Evolutionary conservation across 1,139 yeast species (phyloP).

Genomic region (Magnusiomyces fungicola): DNA sequence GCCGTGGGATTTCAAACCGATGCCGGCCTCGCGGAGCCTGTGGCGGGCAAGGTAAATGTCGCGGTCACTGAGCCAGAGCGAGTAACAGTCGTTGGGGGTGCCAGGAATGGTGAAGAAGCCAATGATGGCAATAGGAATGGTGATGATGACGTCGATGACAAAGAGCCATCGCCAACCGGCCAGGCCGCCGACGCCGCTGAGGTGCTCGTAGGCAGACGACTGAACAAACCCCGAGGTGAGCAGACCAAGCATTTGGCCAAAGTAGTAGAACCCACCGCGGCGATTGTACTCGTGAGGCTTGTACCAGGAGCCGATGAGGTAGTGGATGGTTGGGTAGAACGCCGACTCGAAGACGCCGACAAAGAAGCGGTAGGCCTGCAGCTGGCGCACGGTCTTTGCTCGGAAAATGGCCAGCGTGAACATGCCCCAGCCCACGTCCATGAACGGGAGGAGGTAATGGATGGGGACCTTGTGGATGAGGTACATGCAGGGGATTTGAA

Average conservation of each 20-base stretch:
- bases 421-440: slow-evolving; percentile 61
- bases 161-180: slow-evolving; percentile 72
- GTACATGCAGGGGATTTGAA: slow-evolving; percentile 42
- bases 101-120: slow-evolving; percentile 64
- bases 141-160: slow-evolving; percentile 56
- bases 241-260: slow-evolving; percentile 55
- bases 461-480: slow-evolving; percentile 41
- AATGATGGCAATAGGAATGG: slow-evolving; percentile 54
- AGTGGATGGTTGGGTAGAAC: slow-evolving; percentile 52
- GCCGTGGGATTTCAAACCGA: slow-evolving; percentile 7
- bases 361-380: slow-evolving; percentile 52
- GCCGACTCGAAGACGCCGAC: slow-evolving; percentile 60
- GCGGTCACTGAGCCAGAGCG: slow-evolving; percentile 49
- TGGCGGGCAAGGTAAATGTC: slow-evolving; percentile 56
- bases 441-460: slow-evolving; percentile 47
- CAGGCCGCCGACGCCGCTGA: slow-evolving; percentile 44
- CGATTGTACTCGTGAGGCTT: slow-evolving; percentile 51
- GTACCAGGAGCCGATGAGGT: slow-evolving; percentile 57
- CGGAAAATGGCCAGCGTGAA: slow-evolving; percentile 51
- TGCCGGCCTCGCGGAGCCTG: slow-evolving; percentile 28
- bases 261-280: slow-evolving; percentile 53
- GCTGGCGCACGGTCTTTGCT: slow-evolving; percentile 41
- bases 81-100: slow-evolving; percentile 48
- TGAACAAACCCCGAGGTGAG: slow-evolving; percentile 59
- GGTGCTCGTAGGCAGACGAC: slow-evolving; percentile 45